Conservation (phyloP, 129 eudicot genomes). For the Centrapalus pauciflorus region DNA sequence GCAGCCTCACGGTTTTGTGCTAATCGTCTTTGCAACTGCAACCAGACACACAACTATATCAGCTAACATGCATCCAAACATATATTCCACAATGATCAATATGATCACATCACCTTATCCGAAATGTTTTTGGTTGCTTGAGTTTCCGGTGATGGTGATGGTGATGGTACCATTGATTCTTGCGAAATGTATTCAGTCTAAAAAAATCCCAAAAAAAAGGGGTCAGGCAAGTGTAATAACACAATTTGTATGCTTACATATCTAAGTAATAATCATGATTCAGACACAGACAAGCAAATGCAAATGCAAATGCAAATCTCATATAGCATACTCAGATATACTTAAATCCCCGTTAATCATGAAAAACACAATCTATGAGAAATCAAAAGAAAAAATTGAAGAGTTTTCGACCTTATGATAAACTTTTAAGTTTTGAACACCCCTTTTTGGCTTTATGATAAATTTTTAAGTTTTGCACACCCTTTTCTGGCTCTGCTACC, state of each 20-base stretch:
- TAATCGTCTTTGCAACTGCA: constrained; percentile 79
- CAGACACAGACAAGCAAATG: background rate
- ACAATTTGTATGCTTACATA: background rate
- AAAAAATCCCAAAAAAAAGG: constrained; percentile 10
- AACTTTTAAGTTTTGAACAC: too few relatives aligned
- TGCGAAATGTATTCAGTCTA: constrained; percentile 57
- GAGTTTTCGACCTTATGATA: too few relatives aligned
- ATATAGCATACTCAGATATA: too few relatives aligned
- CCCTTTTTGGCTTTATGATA: too few relatives aligned
- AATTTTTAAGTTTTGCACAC: too few relatives aligned
- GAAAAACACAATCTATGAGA: constrained; percentile 4
- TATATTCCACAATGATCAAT: background rate
- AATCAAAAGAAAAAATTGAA: too few relatives aligned
- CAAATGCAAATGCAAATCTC: background rate
- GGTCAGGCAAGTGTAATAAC: background rate
- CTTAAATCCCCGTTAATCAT: too few relatives aligned
- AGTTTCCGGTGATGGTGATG: constrained; percentile 39
- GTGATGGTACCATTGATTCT: constrained; percentile 42
- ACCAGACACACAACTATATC: background rate
- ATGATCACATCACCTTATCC: constrained; percentile 53
- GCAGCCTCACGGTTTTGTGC: constrained; percentile 99
- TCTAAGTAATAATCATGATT: background rate
- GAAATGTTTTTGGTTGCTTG: constrained; percentile 46
- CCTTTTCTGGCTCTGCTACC: too few relatives aligned
- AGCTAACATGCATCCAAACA: background rate